Evolutionary conservation across 768 basidiomycete species (phyloP), one percentile per base, ranked within the genome.

Genomic region (Xerocomellus dryophilus): DNA sequence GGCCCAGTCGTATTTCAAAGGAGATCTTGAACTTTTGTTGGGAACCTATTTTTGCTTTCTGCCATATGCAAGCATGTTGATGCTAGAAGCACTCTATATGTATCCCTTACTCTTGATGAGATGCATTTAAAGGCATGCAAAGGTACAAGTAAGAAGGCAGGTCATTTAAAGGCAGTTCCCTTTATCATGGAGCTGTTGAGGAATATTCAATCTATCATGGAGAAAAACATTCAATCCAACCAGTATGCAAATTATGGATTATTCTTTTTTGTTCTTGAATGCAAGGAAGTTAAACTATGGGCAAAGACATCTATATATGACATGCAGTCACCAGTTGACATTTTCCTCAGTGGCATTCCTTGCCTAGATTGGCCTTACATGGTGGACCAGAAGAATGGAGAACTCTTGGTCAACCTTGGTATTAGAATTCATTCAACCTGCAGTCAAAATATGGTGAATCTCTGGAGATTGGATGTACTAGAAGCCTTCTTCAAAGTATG

Each of bases 21-120:
- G 53, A 55, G 38, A 8, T 61, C 2, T 20, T 47, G 11, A 51
- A 61, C 14, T 50, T 31, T 12, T 61, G 55, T 7, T 61, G 56
- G 47, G 20, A 25, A 1, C 32, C 51, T 14, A n/a, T 62, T 1
- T n/a, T 6, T 62, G 5, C 56, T 62, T 5, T 43, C 56, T 34
- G 49, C 59, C 14, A 55, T 62, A 27, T 0, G 1, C 0, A 1
- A 45, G 2, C 40, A 57, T 46, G 38, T 20, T 0, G 40, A 49
- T 5, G 17, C 2, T 6, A 14, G 36, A 1, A 34, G 21, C 15
- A 39, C 50, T 11, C 53, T 36, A 15, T 25, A 25, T 25, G 27
- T 52, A 23, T 29, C 43, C 1, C 48, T 56, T 3, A 60, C 51
- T 23, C 39, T 56, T 5, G 3, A 41, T 5, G 50, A 62, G 43